Base-by-base conservation (phyloP, 805 yeast species). In the Huiozyma sinensis region DNA sequence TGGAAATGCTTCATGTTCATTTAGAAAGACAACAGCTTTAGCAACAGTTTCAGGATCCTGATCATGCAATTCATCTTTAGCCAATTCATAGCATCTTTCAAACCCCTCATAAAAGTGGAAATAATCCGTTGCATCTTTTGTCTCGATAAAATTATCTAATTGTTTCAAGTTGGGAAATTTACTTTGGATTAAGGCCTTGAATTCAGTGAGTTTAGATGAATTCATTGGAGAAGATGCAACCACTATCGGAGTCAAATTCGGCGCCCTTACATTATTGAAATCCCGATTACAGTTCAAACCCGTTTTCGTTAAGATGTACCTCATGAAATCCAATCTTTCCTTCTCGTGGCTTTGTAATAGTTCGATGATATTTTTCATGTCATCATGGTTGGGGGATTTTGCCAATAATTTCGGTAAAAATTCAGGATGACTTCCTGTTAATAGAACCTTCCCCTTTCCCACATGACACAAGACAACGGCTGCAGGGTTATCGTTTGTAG, bases 381-480 rank as follows among this genome's bases (percentile, higher is more conserved):
- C 38, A 48, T 62, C 39, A 47, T 66, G 45, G 45, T 60, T 55
- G 8, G 57, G 50, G 1, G 64, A 50, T 28, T 65, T 66, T 13
- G 63, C 63, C 47, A 73, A 64, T 49, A 79, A 53, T 11, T 73
- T 65, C 11, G 87, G 81, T 2, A 77, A 69, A 57, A 80, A 88
- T 62, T 92, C 99, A 0, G 96, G 95, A 63, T 92, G 98, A 0
- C 86, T 75, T 0, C 97, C 97, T 10, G 83, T 71, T 9, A 92
- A 69, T 7, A 92, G 63, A 0, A 81, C 95, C 33, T 65, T 66
- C 3, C 98, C 98, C 34, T 73, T 66, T 8, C 65, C 96, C 3
- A 77, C 75, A 7, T 68, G 66, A 52, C 86, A 76, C 46, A 72
- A 63, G 4, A 92, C 75, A 0, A 77, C 83, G 0, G 97, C 95